These are phyloP conservation scores for Fagopyrum esculentum DNA, from an alignment of 148 eudicot genomes.

Conservation along the genomic window DNA sequence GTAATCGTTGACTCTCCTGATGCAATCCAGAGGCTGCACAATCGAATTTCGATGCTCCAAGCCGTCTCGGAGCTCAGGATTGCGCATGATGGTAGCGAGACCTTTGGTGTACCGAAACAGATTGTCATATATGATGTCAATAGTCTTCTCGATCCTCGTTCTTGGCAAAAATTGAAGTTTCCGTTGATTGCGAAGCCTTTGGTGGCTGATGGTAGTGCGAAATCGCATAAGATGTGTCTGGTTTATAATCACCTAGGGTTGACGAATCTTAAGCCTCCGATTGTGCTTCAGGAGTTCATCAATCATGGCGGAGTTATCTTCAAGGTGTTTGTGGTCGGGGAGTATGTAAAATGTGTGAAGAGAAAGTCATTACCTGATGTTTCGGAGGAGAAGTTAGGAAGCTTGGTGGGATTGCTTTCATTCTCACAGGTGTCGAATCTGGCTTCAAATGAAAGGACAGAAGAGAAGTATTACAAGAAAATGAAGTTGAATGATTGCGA, in stretches of 20 bases:
- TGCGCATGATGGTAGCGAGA: slow-evolving; percentile 12
- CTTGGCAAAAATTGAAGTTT: slow-evolving; percentile 39
- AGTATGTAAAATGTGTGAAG: slow-evolving; percentile 62
- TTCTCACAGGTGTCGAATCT: slow-evolving; percentile 73
- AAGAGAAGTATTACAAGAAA: slow-evolving; percentile 28
- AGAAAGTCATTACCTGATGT: slow-evolving; percentile 67
- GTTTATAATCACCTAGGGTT: slow-evolving; percentile 45
- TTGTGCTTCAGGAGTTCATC: slow-evolving; percentile 68
- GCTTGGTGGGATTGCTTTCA: slow-evolving; percentile 35
- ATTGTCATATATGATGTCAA: slow-evolving; percentile 42
- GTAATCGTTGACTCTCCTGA: slow-evolving; percentile 45
- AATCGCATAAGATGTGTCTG: slow-evolving; percentile 66
- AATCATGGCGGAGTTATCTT: slow-evolving; percentile 77
- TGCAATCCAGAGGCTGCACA: slow-evolving; percentile 50
- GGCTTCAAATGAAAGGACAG: slow-evolving; percentile 30
- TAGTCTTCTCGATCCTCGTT: slow-evolving; percentile 24
- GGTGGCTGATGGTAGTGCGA: slow-evolving; percentile 62
- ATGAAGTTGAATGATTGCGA: slow-evolving; percentile 46
- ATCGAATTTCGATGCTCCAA: slow-evolving; percentile 69
- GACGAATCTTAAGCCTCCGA: slow-evolving; percentile 43
- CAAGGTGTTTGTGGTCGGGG: slow-evolving; percentile 70
- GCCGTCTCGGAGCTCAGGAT: slow-evolving; percentile 37
- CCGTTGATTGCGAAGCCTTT: slow-evolving; percentile 71
- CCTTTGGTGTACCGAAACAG: slow-evolving; percentile 66
- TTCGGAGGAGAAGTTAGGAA: slow-evolving; percentile 36